These are phyloP conservation scores for Entamoeba invadens DNA, from an alignment of 208 protist genomes.

Conservation along the genomic window DNA sequence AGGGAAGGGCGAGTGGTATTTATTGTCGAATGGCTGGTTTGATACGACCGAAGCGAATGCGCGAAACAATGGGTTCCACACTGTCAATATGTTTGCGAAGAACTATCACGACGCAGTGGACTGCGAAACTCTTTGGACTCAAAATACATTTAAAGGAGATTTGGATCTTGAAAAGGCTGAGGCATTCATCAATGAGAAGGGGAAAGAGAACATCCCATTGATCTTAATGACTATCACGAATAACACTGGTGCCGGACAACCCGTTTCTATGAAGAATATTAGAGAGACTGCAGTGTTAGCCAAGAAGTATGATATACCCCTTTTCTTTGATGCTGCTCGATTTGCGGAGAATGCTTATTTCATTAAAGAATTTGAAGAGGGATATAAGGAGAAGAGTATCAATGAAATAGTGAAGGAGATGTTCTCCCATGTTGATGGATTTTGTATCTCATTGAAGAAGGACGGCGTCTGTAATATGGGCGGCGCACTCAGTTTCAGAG, in stretches of 20 bases:
- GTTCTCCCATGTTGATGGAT: conserved; percentile 11
- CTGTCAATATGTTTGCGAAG: conserved; percentile 15
- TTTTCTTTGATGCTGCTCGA: conserved; percentile 29
- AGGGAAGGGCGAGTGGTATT: background rate
- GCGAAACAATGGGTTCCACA: background rate
- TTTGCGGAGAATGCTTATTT: conserved; percentile 46
- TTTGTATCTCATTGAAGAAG: conserved; percentile 22
- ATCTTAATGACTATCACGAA: conserved; percentile 41
- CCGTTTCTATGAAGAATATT: conserved; percentile 45
- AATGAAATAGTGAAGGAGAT: conserved; percentile 13
- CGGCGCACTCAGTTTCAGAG: background rate
- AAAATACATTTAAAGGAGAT: conserved; percentile 39
- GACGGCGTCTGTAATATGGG: conserved; percentile 16
- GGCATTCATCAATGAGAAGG: conserved; percentile 12
- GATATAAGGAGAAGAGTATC: background rate
- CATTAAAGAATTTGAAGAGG: conserved; percentile 25
- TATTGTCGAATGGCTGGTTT: conserved; percentile 23
- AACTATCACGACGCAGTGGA: conserved; percentile 4
- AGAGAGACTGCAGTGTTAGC: conserved; percentile 1
- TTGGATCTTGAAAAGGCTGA: conserved; percentile 26
- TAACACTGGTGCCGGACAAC: conserved; percentile 37
- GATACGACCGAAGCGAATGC: conserved; percentile 22
- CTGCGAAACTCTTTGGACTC: background rate
- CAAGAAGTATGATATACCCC: conserved; percentile 24
- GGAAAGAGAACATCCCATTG: conserved; percentile 21